phyloP scores from a whole-genome alignment of 495 filamentous ascomycete genomes.

The Amphirosellinia nigrospora region DNA sequence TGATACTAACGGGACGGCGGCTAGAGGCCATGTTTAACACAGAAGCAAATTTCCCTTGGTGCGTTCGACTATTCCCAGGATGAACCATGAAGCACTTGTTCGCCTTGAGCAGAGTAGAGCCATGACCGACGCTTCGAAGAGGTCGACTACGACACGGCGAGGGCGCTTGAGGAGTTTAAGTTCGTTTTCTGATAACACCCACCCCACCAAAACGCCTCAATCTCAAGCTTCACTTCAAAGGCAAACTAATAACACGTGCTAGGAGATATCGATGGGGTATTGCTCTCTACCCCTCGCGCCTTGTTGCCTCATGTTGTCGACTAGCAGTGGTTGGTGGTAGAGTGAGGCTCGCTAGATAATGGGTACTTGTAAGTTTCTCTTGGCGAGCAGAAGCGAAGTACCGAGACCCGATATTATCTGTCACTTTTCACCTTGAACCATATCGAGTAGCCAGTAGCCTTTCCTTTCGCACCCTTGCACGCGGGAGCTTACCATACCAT shows the following conservation, averaged over 20 bases:
- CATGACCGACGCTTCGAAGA: neutral
- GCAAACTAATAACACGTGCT: neutral
- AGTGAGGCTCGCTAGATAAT: neutral
- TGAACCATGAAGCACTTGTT: neutral
- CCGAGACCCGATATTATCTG: slow-evolving; percentile 13
- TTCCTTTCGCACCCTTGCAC: slow-evolving; percentile 12
- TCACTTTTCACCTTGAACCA: slow-evolving; percentile 22
- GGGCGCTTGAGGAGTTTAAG: neutral
- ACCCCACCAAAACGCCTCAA: slow-evolving; percentile 2
- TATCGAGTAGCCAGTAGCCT: slow-evolving; percentile 2
- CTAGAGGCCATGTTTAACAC: neutral
- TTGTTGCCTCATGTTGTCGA: neutral
- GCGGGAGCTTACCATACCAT: slow-evolving; percentile 24
- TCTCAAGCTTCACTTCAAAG: neutral
- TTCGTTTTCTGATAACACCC: slow-evolving; percentile 1
- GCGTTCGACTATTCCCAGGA: neutral
- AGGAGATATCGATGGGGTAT: neutral
- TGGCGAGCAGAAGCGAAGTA: slow-evolving; percentile 18
- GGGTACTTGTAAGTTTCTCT: neutral
- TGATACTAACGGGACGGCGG: neutral
- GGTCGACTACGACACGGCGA: neutral
- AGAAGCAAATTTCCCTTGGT: neutral
- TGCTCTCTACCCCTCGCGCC: neutral
- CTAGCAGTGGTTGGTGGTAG: slow-evolving; percentile 3
- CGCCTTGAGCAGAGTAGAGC: neutral